Base-by-base conservation (phyloP, 208 protist genomes). In the Paratrypanosoma confusum region DNA sequence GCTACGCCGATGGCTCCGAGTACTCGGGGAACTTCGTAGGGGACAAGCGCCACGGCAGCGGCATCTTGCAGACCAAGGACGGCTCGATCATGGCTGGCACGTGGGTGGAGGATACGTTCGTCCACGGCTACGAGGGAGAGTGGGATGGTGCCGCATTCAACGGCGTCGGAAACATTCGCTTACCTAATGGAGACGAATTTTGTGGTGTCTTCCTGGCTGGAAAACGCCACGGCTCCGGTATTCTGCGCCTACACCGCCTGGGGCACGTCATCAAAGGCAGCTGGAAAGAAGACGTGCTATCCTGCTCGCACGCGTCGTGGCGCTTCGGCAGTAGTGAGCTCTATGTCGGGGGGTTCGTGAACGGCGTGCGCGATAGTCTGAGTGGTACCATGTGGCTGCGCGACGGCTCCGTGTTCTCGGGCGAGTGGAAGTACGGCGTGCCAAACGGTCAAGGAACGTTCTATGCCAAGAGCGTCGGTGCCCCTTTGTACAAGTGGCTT, bases 41-140 rank as follows among this genome's bases (percentile, higher is more conserved):
- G 14, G 73, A 79, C 38, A 4, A 63, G 31, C 75, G 75, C 0
- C 72, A 90, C 22, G 84, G 84, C 8, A 48, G 56, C 22, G 84
- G 84, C 3, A 40, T 93, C 31, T 36, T 73, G 46, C 80, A 87
- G 40, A 20, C 26, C 17, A 39, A 36, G 1, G 65, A 80, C 51
- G 71, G 72, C 40, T 47, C 63, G 23, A 83, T 87, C 40, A 61
- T 62, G 14, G 64, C 72, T 5, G 80, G 79, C 7, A 42, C 63
- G 13, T 87, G 80, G 81, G 26, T 57, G 18, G 40, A 70, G 8
- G 71, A 86, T 46, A 5, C 37, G 5, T 74, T 93, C 43, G 50
- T 80, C 1, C 74, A 88, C 28, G 84, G 84, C 26, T 93, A 93
- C 58, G 72, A 81, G 26, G 84, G 84, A 6, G 84, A 89, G 53